These are phyloP conservation scores for Isatis tinctoria DNA, from an alignment of 345 rosid genomes.

Conservation along the genomic window DNA sequence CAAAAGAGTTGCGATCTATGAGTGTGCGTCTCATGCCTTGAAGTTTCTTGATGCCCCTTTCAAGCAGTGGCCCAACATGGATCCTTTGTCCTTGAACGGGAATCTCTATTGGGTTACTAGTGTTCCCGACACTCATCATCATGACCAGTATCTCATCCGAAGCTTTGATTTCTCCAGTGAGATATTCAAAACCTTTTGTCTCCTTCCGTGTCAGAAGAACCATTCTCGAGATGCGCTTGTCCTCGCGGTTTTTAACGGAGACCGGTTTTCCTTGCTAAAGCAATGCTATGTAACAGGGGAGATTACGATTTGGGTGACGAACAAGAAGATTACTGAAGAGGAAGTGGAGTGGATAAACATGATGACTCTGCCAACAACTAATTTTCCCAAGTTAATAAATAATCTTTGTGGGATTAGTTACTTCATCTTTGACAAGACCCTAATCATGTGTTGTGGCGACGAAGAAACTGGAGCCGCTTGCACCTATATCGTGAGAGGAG, in stretches of 20 bases:
- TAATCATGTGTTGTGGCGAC: slow-evolving; percentile 14
- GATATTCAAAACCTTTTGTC: neutral
- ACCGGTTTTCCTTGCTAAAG: neutral
- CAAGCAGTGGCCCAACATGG: neutral
- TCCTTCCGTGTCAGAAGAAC: slow-evolving; percentile 1
- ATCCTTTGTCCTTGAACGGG: slow-evolving; percentile 1
- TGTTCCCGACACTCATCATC: neutral
- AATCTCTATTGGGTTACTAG: neutral
- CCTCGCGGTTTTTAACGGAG: neutral
- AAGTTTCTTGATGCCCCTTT: neutral
- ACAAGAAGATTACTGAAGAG: neutral
- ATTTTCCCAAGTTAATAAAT: neutral
- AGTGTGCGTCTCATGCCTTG: neutral
- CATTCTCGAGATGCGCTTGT: neutral
- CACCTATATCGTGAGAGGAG: slow-evolving; percentile 1
- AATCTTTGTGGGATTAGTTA: neutral
- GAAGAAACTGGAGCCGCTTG: neutral
- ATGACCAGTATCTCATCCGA: neutral
- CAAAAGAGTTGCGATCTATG: neutral
- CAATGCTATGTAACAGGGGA: neutral
- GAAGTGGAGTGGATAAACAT: neutral
- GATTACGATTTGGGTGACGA: slow-evolving; percentile 8
- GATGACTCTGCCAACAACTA: neutral
- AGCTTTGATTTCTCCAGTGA: slow-evolving; percentile 3
- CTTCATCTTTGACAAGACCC: slow-evolving; percentile 1